phyloP scores from a whole-genome alignment of 2,329 filamentous ascomycete species.

The Ophioceras dolichostomum region DNA sequence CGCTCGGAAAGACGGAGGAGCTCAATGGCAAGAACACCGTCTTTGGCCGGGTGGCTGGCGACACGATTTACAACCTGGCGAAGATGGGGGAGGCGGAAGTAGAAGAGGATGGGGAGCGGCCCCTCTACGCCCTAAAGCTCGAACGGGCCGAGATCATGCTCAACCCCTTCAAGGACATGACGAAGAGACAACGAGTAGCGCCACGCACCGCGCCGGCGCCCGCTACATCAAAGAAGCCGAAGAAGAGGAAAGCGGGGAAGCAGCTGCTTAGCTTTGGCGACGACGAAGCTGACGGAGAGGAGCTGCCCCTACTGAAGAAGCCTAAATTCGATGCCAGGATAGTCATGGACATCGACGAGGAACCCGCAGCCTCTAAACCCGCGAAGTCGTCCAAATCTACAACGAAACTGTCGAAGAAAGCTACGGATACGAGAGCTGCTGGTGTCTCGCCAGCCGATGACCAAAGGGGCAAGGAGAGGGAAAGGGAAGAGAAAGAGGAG shows the following conservation, averaged over 20 bases:
- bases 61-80: slow-evolving; percentile 91
- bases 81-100: slow-evolving; percentile 87
- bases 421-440: no score
- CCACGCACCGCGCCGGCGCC: slow-evolving; percentile 30
- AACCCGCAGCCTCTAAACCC: slow-evolving; percentile 14
- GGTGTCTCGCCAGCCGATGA: no score
- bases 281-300: slow-evolving; percentile 48
- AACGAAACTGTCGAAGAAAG: slow-evolving; percentile 16
- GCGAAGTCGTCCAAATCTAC: slow-evolving; percentile 14
- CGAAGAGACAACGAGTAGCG: slow-evolving; percentile 50
- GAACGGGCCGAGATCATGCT: slow-evolving; percentile 61
- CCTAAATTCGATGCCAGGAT: slow-evolving; percentile 69
- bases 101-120: slow-evolving; percentile 65
- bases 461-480: slow-evolving; percentile 1
- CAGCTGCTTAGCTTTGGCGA: slow-evolving; percentile 69
- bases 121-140: slow-evolving; percentile 76
- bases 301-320: slow-evolving; percentile 55
- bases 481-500: neutral
- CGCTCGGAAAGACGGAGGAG: slow-evolving; percentile 73
- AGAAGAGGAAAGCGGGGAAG: slow-evolving; percentile 65
- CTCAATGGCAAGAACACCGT: slow-evolving; percentile 83
- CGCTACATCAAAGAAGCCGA: slow-evolving; percentile 40
- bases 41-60: slow-evolving; percentile 83
- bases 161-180: slow-evolving; percentile 76
- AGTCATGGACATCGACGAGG: slow-evolving; percentile 45